Conservation (phyloP, 2,329 filamentous ascomycete genomes). For the Chaetomium sp. region DNA sequence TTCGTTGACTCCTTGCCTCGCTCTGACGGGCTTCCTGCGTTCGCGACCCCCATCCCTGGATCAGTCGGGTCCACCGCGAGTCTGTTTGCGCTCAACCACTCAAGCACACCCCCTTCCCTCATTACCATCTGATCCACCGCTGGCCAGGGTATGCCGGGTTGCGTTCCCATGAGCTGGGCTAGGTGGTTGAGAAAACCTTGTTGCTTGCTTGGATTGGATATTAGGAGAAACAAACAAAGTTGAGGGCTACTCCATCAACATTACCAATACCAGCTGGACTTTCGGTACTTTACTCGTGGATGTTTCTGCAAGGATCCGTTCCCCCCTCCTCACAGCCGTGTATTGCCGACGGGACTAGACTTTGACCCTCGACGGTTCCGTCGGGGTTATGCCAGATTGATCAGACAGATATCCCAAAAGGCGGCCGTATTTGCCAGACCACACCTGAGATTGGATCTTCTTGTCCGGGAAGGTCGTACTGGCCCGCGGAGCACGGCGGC, state of each 20-base stretch:
- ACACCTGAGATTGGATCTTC: background rate
- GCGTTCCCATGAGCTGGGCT: background rate
- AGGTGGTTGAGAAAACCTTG: background rate
- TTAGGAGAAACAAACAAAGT: background rate
- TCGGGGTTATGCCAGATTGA: background rate
- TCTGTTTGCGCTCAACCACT: slow-evolving; percentile 14
- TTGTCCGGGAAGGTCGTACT: slow-evolving; percentile 1
- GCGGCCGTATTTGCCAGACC: background rate
- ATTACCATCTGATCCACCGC: background rate
- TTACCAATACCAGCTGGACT: background rate
- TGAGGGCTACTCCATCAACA: background rate
- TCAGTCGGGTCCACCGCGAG: slow-evolving; percentile 1
- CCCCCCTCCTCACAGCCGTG: background rate
- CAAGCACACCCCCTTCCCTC: background rate
- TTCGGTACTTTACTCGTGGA: slow-evolving; percentile 13
- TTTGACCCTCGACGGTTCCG: background rate
- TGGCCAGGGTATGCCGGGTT: slow-evolving; percentile 4
- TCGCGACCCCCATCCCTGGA: background rate
- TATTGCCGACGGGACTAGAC: background rate
- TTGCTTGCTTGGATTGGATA: slow-evolving; percentile 1
- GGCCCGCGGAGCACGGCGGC: background rate
- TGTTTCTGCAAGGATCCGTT: slow-evolving; percentile 21
- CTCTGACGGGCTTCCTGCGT: background rate
- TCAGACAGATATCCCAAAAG: background rate
- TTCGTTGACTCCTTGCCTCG: background rate